Evolutionary conservation across 257 asterid species (phyloP).

Genomic region (Capsicum rhomboideum): DNA sequence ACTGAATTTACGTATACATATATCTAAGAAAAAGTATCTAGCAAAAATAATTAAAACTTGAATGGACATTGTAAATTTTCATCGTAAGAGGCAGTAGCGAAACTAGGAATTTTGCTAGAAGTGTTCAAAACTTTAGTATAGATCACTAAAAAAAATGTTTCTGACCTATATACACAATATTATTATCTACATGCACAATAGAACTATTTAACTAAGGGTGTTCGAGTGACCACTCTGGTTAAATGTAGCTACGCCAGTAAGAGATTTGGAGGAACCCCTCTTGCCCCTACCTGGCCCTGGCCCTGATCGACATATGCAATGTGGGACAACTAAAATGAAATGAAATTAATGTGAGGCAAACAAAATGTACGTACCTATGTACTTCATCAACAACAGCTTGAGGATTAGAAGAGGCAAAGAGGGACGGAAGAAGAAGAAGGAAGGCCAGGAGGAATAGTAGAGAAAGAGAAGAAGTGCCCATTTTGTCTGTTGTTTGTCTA

Average conservation of each 20-base stretch:
- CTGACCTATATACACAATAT: too few species aligned
- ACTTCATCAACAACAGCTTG: constrained; percentile 57
- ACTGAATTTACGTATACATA: background rate
- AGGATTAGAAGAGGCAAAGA: constrained; percentile 48
- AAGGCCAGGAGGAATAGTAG: constrained; percentile 14
- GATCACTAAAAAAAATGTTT: too few species aligned
- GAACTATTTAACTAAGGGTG: too few species aligned
- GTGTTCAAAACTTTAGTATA: too few species aligned
- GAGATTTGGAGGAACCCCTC: too few species aligned
- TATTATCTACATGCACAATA: too few species aligned
- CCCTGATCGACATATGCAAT: background rate
- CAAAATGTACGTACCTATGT: constrained; percentile 53
- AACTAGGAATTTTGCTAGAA: too few species aligned
- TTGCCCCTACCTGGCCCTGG: background rate
- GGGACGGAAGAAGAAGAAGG: constrained; percentile 23
- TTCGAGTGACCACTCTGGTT: too few species aligned
- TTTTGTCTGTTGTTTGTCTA: background rate
- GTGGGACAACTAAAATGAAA: background rate
- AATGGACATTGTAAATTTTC: background rate
- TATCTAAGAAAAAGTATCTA: background rate
- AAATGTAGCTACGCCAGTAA: too few species aligned
- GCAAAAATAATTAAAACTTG: too few species aligned
- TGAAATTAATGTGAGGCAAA: background rate
- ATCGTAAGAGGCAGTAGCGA: background rate
- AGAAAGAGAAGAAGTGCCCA: constrained; percentile 20